Evolutionary conservation across 2,329 filamentous ascomycete genomes (phyloP), one percentile per base, ranked within the genome.

Genomic region (Ophiostoma perfectum): DNA sequence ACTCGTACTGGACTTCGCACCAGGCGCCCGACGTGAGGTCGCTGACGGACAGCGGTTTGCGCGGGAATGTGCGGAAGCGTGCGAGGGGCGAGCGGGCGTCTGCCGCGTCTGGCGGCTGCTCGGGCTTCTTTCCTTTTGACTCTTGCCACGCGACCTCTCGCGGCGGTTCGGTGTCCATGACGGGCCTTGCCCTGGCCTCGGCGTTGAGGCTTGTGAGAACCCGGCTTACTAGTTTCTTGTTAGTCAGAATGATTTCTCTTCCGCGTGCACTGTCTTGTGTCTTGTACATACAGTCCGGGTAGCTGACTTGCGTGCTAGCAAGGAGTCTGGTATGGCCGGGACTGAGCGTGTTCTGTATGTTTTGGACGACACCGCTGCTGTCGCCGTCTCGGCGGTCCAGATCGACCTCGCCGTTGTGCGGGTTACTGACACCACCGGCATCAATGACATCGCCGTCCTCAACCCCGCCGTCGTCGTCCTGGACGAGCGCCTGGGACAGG

Each of bases 1-100:
- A 97, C 82, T 88, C 93, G 74, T 97, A 96, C 77, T 98, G 93
- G 70, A 98, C 78, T 78, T 99, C 94, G 77, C 95, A 99, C 95
- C 95, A 99, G 7, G 93, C 89, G 2, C 93, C 93, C 0, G 92
- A 90, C 0, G 93, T 87, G 38, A 98, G 80, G 77, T 99, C 95
- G 2, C 91, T 93, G 0, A 98, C 95, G 0, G 91, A 92, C 7
- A 98, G 83, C 0, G 91, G 87, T 75, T 92, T 94, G 74, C 84
- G 89, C 0, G 92, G 92, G 68, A 85, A 88, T 0, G 87, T 87
- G 49, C 93, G 89, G 74, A 96, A 97, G 45, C 90, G 87, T 71
- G 92, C 84, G 2, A 97, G 79, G 0, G 93, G 93, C 1, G 84
- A 81, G 36, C 18, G 14, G 2, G 49, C 2, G 36, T 41, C 45